phyloP scores from a whole-genome alignment of 306 rosid genomes.

The Cicer bijugum region DNA sequence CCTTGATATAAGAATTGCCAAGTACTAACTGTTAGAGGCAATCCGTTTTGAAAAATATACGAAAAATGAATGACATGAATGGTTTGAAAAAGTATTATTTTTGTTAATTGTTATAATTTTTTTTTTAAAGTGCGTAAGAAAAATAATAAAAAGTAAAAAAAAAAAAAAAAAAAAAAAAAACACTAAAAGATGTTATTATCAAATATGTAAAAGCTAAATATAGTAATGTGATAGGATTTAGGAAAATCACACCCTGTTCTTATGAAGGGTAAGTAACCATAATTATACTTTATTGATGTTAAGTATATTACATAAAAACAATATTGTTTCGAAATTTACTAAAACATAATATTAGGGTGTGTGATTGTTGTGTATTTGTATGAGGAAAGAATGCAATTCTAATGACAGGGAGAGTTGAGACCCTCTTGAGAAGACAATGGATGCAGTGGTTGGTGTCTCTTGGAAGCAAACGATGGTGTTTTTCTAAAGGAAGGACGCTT shows the following conservation, averaged over 20 bases:
- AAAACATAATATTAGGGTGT: slow-evolving; percentile 5
- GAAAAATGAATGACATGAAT: neutral
- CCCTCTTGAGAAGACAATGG: slow-evolving; percentile 81
- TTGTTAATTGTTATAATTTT: too few relatives aligned
- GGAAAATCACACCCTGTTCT: neutral
- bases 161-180: too few relatives aligned
- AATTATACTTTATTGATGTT: neutral
- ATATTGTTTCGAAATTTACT: neutral
- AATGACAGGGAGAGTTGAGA: slow-evolving; percentile 75
- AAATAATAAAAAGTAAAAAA: too few relatives aligned
- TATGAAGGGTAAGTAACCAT: neutral
- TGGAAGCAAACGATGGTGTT: slow-evolving; percentile 67
- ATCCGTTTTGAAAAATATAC: neutral
- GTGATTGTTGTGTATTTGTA: slow-evolving; percentile 18
- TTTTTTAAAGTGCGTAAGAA: too few relatives aligned
- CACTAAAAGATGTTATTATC: too few relatives aligned
- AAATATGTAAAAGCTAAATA: neutral
- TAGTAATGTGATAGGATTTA: neutral
- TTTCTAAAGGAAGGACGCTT: slow-evolving; percentile 84
- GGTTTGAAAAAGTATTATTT: neutral
- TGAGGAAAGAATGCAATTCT: slow-evolving; percentile 42
- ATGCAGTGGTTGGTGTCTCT: slow-evolving; percentile 68
- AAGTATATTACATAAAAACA: neutral
- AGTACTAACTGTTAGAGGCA: neutral
- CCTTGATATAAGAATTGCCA: neutral